phyloP scores from a whole-genome alignment of 148 eudicot species.

The Chenopodium album region DNA sequence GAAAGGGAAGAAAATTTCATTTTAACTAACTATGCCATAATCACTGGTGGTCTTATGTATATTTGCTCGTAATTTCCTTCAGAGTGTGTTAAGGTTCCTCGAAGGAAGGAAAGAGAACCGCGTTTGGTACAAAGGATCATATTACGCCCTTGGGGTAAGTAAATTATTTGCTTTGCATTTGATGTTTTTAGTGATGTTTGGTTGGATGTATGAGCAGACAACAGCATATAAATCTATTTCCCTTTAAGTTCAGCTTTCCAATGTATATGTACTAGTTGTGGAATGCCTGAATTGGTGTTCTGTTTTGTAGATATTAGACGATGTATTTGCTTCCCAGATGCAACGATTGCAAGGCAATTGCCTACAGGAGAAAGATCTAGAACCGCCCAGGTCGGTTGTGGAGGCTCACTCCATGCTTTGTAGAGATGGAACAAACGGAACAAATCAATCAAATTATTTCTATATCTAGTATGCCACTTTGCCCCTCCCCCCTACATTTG shows the following conservation, averaged over 20 bases:
- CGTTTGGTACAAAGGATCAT: constrained; percentile 84
- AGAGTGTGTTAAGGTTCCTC: constrained; percentile 71
- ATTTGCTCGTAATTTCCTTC: neutral
- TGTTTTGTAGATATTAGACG: constrained; percentile 63
- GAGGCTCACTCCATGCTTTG: constrained; percentile 89
- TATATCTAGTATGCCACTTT: constrained; percentile 31
- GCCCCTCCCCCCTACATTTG: neutral
- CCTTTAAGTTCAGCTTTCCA: neutral
- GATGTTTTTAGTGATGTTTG: no score
- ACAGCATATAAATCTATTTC: neutral
- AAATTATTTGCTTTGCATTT: neutral
- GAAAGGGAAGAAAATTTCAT: neutral
- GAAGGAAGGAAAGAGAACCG: constrained; percentile 89
- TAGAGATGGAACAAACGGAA: constrained; percentile 55
- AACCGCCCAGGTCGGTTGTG: constrained; percentile 68
- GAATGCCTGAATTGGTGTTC: neutral
- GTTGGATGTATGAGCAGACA: no score
- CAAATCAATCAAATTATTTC: constrained; percentile 52
- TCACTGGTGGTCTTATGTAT: neutral
- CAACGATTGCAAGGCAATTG: constrained; percentile 80
- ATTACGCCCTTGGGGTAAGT: constrained; percentile 88
- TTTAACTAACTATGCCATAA: neutral
- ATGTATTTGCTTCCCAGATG: constrained; percentile 86
- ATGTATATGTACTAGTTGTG: neutral
- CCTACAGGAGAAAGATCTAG: constrained; percentile 74